phyloP scores from a whole-genome alignment of 192 early-diverging fungal genomes.

The Polychytrium aggregatum region DNA sequence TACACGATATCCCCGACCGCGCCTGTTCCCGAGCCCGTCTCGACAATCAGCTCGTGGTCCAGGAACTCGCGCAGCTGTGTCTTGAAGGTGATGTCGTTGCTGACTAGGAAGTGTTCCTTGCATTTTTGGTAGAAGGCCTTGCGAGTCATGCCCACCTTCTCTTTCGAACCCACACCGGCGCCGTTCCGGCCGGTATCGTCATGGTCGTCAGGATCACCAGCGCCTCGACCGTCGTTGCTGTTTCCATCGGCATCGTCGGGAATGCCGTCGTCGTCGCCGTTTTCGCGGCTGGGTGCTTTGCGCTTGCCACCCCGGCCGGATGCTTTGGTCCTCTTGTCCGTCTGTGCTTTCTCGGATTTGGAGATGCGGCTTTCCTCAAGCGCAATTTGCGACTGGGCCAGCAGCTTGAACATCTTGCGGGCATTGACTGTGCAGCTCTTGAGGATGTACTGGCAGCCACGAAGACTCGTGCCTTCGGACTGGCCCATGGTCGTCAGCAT shows the following conservation, averaged over 20 bases:
- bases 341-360: no score
- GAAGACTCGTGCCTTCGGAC: background rate
- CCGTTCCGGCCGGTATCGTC: constrained; percentile 2
- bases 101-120: constrained; percentile 72
- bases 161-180: constrained; percentile 19
- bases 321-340: no score
- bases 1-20: constrained; percentile 61
- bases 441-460: constrained; percentile 69
- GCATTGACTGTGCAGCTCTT: constrained; percentile 73
- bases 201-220: constrained; percentile 6
- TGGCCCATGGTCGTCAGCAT: constrained; percentile 20
- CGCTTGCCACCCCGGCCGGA: no score
- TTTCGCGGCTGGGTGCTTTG: no score
- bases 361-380: no score
- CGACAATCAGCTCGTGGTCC: constrained; percentile 84
- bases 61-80: constrained; percentile 88
- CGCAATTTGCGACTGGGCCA: constrained; percentile 72
- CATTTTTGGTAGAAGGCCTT: constrained; percentile 56
- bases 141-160: constrained; percentile 3
- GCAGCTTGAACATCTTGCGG: constrained; percentile 71
- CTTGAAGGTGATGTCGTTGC: constrained; percentile 71
- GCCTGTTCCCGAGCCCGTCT: constrained; percentile 30
- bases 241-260: constrained; percentile 1
- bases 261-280: constrained; percentile 16
- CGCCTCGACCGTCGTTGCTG: constrained; percentile 1